Conservation (phyloP, 345 rosid species). For the Erodium maritimum region DNA sequence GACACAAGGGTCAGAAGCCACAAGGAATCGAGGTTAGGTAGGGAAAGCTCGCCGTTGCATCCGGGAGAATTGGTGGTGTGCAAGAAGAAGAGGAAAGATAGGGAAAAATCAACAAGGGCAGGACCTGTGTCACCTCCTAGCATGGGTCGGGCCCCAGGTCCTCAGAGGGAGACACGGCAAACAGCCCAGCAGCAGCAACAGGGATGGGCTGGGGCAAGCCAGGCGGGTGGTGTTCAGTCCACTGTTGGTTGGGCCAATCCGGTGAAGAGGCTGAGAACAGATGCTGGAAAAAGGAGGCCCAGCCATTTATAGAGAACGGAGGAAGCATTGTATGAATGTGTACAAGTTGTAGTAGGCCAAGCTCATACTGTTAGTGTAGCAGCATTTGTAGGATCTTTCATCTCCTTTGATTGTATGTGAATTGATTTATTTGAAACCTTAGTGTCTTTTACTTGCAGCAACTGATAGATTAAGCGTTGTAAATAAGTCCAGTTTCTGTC, state of each 20-base stretch:
- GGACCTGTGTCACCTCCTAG: slow-evolving; percentile 76
- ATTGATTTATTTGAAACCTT: too few species aligned
- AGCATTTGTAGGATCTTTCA: too few species aligned
- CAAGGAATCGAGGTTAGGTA: slow-evolving; percentile 62
- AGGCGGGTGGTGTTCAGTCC: too few species aligned
- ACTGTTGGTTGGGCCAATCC: slow-evolving; percentile 99
- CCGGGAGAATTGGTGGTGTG: slow-evolving; percentile 92
- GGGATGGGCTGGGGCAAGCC: slow-evolving; percentile 69
- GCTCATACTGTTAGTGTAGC: too few species aligned
- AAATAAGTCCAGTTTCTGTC: too few species aligned
- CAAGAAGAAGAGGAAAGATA: slow-evolving; percentile 98
- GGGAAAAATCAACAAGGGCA: slow-evolving; percentile 70
- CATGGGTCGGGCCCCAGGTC: slow-evolving; percentile 59
- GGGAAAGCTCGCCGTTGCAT: slow-evolving; percentile 59
- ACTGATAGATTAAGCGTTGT: too few species aligned
- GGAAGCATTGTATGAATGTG: too few species aligned
- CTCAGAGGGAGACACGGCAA: slow-evolving; percentile 41
- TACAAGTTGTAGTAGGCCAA: too few species aligned
- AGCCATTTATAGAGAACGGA: slow-evolving; percentile 52
- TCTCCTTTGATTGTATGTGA: too few species aligned
- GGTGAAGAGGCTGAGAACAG: slow-evolving; percentile 90
- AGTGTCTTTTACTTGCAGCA: too few species aligned
- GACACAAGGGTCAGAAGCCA: slow-evolving; percentile 51
- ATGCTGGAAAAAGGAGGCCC: slow-evolving; percentile 82
- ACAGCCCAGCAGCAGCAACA: slow-evolving; percentile 39